Evolutionary conservation across 331 rosid genomes (phyloP).

Genomic region (Malus hybrid): DNA sequence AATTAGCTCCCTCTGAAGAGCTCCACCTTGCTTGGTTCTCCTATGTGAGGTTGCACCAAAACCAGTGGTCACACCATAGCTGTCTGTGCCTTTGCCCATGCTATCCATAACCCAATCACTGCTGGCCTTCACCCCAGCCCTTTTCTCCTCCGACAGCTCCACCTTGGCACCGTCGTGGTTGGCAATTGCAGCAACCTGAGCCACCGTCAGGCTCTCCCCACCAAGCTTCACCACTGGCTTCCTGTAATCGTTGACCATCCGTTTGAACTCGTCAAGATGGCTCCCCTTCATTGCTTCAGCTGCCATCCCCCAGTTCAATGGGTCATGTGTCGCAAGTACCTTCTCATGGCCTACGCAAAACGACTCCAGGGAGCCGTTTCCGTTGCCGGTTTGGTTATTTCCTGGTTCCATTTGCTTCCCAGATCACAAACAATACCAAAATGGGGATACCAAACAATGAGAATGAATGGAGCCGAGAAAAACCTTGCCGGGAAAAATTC

Average conservation of each 20-base stretch:
- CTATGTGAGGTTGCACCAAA: constrained; percentile 88
- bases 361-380: not conserved
- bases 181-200: constrained; percentile 71
- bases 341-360: constrained; percentile 20
- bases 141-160: constrained; percentile 42
- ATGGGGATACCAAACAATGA: not conserved
- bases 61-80: constrained; percentile 80
- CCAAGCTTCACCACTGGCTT: constrained; percentile 46
- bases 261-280: constrained; percentile 67
- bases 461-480: not conserved
- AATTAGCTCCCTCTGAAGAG: constrained; percentile 77
- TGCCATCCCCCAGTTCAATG: constrained; percentile 61
- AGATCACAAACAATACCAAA: not conserved
- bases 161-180: constrained; percentile 17
- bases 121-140: constrained; percentile 63
- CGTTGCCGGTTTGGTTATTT: not conserved
- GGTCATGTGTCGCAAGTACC: constrained; percentile 20
- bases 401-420: not conserved
- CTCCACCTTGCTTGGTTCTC: constrained; percentile 79
- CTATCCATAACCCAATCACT: constrained; percentile 78
- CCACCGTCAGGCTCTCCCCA: constrained; percentile 46
- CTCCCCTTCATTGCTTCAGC: constrained; percentile 62
- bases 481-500: not conserved
- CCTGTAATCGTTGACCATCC: constrained; percentile 68
- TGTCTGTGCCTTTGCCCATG: constrained; percentile 64